phyloP scores from a whole-genome alignment of 2,329 filamentous ascomycete species.

The Epichloe hybrida region DNA sequence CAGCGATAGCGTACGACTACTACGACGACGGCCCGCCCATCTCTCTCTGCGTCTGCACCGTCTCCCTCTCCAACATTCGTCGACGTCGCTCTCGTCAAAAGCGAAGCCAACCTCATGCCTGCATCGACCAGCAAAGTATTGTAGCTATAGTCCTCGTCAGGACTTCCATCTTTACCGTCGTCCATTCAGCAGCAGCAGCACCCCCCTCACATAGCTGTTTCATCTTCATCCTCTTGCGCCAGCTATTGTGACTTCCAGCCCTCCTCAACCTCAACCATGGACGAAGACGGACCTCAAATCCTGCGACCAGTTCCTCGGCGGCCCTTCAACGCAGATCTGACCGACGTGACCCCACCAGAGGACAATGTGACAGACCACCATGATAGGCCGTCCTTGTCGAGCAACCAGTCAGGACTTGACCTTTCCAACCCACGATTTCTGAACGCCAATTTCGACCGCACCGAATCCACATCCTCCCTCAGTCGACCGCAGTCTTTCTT shows the following conservation, averaged over 20 bases:
- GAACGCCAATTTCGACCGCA: constrained; percentile 31
- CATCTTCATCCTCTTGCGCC: not conserved
- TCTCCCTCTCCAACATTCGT: too few relatives aligned
- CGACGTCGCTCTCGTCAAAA: too few relatives aligned
- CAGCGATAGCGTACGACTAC: not conserved
- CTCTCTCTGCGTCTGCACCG: not conserved
- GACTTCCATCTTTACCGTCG: too few relatives aligned
- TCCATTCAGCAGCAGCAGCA: not conserved
- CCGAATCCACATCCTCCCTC: constrained; percentile 25
- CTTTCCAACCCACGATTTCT: constrained; percentile 21
- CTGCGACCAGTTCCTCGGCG: constrained; percentile 59
- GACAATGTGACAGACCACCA: constrained; percentile 19
- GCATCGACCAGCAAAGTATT: too few relatives aligned
- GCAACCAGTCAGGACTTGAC: constrained; percentile 12
- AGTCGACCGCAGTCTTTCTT: constrained; percentile 65
- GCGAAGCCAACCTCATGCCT: too few relatives aligned
- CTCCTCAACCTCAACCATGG: constrained; percentile 15
- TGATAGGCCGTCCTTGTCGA: constrained; percentile 10
- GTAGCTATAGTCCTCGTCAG: too few relatives aligned
- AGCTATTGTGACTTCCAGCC: not conserved
- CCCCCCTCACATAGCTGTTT: not conserved
- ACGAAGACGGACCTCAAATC: constrained; percentile 37
- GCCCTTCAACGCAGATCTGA: constrained; percentile 49
- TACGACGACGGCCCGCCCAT: not conserved
- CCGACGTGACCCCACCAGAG: constrained; percentile 30